Evolutionary conservation across 345 rosid genomes (phyloP).

Genomic region (Boechera divaricarpa): DNA sequence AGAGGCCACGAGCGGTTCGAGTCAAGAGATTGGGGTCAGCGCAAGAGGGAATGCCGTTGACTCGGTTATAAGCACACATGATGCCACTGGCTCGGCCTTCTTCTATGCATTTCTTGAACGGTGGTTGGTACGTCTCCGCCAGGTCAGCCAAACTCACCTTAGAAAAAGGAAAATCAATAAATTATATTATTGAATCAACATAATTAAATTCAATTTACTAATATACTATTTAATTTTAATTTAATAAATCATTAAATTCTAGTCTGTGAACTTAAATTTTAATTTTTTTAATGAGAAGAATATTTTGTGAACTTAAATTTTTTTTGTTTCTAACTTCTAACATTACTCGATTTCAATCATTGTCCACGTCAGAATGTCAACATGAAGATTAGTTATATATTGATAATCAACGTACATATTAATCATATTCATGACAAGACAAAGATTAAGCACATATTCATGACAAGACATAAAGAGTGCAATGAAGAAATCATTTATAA

Average conservation of each 20-base stretch:
- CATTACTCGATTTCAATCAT: too few relatives aligned
- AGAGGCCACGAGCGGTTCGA: constrained; percentile 62
- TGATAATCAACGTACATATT: constrained; percentile 5
- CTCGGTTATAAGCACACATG: constrained; percentile 87
- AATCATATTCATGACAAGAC: constrained; percentile 37
- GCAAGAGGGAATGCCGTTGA: constrained; percentile 80
- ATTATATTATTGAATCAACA: too few relatives aligned
- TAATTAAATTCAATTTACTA: too few relatives aligned
- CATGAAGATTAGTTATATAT: constrained; percentile 1
- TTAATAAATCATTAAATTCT: too few relatives aligned
- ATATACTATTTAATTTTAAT: too few relatives aligned
- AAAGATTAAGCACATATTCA: constrained; percentile 20
- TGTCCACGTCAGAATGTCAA: constrained; percentile 8
- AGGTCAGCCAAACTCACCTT: constrained; percentile 79
- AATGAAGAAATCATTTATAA: background rate
- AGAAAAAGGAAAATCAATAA: background rate
- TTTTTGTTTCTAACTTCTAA: background rate
- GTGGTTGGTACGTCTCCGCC: constrained; percentile 92
- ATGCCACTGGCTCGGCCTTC: constrained; percentile 80
- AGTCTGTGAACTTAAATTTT: background rate
- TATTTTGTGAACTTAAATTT: background rate
- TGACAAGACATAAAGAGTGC: constrained; percentile 27
- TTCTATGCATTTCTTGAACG: constrained; percentile 67
- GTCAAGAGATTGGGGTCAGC: constrained; percentile 70
- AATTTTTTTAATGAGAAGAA: too few relatives aligned